phyloP scores from a whole-genome alignment of 495 filamentous ascomycete genomes.

The Talaromyces nanjingensis region DNA sequence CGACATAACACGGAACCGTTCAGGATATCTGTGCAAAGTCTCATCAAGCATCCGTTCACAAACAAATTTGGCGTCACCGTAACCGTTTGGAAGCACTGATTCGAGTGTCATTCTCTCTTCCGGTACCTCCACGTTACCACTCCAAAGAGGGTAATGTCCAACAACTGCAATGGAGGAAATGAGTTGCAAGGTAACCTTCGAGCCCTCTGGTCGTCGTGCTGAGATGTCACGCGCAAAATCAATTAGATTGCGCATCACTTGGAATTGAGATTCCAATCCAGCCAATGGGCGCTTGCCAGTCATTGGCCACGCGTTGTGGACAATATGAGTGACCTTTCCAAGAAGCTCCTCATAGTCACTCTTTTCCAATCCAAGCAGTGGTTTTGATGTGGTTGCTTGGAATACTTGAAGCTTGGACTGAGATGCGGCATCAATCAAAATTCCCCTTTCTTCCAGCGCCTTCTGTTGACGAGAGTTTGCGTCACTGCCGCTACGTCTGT shows the following conservation, averaged over 20 bases:
- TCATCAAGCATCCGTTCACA: constrained; percentile 45
- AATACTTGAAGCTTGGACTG: constrained; percentile 35
- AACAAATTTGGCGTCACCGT: constrained; percentile 43
- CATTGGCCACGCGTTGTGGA: constrained; percentile 58
- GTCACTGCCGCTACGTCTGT: constrained; percentile 22
- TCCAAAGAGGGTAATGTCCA: constrained; percentile 31
- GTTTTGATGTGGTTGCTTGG: constrained; percentile 38
- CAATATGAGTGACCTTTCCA: constrained; percentile 42
- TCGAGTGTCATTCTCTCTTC: constrained; percentile 21
- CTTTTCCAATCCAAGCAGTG: constrained; percentile 36
- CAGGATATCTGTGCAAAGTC: constrained; percentile 37
- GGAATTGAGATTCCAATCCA: constrained; percentile 44
- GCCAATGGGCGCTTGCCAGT: constrained; percentile 33
- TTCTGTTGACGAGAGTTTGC: constrained; percentile 27
- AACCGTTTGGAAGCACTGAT: constrained; percentile 36
- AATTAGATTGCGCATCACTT: constrained; percentile 37
- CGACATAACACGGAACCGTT: constrained; percentile 34
- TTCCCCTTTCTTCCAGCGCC: constrained; percentile 26
- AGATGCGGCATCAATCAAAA: constrained; percentile 19
- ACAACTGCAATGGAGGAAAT: constrained; percentile 49
- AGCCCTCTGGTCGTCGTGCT: not conserved
- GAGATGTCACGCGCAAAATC: constrained; percentile 34
- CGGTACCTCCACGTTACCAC: constrained; percentile 21
- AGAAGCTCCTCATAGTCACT: constrained; percentile 31
- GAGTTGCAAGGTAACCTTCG: constrained; percentile 40